Evolutionary conservation across 2,329 filamentous ascomycete species (phyloP).

Genomic region (Tolypocladium ovalisporum): DNA sequence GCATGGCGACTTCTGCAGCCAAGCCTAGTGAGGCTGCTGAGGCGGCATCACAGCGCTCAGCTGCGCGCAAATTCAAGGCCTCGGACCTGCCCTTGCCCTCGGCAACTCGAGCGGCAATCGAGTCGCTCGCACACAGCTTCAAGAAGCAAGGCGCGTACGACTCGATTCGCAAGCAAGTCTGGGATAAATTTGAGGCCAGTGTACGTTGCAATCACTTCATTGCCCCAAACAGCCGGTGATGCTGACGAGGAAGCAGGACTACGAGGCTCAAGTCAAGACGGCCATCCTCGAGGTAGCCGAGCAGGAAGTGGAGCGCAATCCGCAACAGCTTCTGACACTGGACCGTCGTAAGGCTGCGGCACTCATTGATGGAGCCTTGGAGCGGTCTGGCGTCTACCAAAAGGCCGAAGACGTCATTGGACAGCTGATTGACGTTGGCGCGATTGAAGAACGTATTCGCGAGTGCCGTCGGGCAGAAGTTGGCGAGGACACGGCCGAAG

Average conservation of each 20-base stretch:
- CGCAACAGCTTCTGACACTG: conserved; percentile 58
- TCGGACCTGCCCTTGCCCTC: conserved; percentile 66
- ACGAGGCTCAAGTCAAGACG: conserved; percentile 55
- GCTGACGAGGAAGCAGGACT: conserved; percentile 41
- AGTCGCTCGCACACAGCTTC: conserved; percentile 66
- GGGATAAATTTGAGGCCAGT: conserved; percentile 61
- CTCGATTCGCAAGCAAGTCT: conserved; percentile 62
- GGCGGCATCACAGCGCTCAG: conserved; percentile 3
- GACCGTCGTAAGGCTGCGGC: conserved; percentile 64
- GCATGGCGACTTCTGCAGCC: conserved; percentile 16
- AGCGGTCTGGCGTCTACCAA: conserved; percentile 66
- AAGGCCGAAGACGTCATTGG: conserved; percentile 58
- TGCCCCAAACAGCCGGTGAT: neutral
- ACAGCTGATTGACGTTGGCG: conserved; percentile 53
- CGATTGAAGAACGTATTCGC: conserved; percentile 60
- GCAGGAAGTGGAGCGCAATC: conserved; percentile 64
- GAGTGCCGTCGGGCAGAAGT: conserved; percentile 57
- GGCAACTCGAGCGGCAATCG: conserved; percentile 62
- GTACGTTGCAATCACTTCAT: conserved; percentile 30
- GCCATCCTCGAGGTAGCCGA: conserved; percentile 60
- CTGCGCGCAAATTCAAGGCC: conserved; percentile 50
- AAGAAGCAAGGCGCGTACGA: conserved; percentile 84
- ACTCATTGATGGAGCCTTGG: conserved; percentile 67
- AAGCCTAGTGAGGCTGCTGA: conserved; percentile 10
- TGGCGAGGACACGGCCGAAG: conserved; percentile 55